These are phyloP conservation scores for Monosporozyma siamensis DNA, from an alignment of 805 yeast species.

Conservation along the genomic window DNA sequence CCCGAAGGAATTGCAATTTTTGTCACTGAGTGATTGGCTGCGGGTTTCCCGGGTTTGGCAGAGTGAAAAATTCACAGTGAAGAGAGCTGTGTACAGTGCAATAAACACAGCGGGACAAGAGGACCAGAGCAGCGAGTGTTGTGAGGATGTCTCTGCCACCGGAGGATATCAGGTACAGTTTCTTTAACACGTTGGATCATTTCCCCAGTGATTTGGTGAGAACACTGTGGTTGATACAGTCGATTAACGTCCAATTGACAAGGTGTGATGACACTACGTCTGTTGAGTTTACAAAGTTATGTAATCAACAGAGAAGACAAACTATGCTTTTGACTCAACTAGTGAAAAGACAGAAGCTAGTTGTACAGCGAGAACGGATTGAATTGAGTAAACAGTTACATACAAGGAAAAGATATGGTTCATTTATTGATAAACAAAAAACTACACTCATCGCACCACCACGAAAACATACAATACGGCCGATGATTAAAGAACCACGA, in stretches of 20 bases:
- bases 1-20: too few species aligned
- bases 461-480: neutral
- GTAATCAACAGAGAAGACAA: neutral
- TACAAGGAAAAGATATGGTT: neutral
- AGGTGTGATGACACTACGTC: too few species aligned
- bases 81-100: neutral
- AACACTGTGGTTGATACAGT: slow-evolving; percentile 1
- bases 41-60: too few species aligned
- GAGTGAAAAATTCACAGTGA: too few species aligned
- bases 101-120: neutral
- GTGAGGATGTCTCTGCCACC: neutral
- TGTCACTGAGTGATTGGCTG: too few species aligned
- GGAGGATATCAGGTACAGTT: slow-evolving; percentile 32
- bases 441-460: neutral
- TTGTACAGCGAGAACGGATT: neutral
- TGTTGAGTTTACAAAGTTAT: neutral
- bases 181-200: slow-evolving; percentile 34
- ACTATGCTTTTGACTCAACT: neutral
- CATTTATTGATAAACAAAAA: neutral
- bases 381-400: neutral
- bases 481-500: neutral
- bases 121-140: too few species aligned
- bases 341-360: neutral
- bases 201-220: slow-evolving; percentile 37
- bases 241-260: neutral